A percentile compares a stretch with the other conserved stretches of the same genome.
Conservation (phyloP, 73 alveolate genomes). For the Urostyla sp. region DNA sequence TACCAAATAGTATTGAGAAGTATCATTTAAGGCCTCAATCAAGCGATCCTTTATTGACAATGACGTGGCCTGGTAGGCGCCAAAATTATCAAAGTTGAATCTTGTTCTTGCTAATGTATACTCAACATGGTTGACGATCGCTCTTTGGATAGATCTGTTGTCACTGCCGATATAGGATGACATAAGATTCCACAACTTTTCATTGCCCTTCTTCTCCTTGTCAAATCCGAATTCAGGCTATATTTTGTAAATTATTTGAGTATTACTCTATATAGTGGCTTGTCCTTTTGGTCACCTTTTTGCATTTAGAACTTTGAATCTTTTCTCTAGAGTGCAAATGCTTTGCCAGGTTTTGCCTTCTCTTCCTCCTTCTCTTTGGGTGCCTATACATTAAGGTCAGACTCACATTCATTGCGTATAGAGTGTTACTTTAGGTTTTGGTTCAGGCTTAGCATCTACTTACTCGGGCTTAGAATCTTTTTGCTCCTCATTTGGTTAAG, state of each 20-base stretch:
- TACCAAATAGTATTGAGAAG: slow-evolving; percentile 69
- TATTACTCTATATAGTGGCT: slow-evolving; percentile 49
- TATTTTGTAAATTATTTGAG: not conserved
- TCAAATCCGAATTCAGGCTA: slow-evolving; percentile 73
- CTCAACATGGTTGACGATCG: slow-evolving; percentile 90
- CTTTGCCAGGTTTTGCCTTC: no score
- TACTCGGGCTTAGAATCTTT: no score
- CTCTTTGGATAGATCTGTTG: slow-evolving; percentile 69
- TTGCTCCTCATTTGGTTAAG: no score
- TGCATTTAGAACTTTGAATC: slow-evolving; percentile 48
- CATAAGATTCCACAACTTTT: slow-evolving; percentile 87
- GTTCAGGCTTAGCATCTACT: no score
- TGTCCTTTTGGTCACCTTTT: slow-evolving; percentile 16
- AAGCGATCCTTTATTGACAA: slow-evolving; percentile 96
- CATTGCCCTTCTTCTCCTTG: slow-evolving; percentile 49
- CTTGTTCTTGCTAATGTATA: slow-evolving; percentile 93
- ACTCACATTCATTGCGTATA: no score
- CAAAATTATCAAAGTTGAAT: slow-evolving; percentile 83
- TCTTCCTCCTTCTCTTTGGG: no score
- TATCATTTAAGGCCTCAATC: slow-evolving; percentile 96
- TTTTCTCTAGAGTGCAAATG: slow-evolving; percentile 14
- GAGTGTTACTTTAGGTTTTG: no score
- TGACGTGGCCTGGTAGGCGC: slow-evolving; percentile 93
- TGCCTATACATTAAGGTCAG: no score
- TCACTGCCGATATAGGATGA: slow-evolving; percentile 74